A percentile compares a stretch with the other conserved stretches of the same genome.
These are phyloP conservation scores for Panicum hallii DNA, from an alignment of 202 grass and related monocot species.

Conservation along the genomic window DNA sequence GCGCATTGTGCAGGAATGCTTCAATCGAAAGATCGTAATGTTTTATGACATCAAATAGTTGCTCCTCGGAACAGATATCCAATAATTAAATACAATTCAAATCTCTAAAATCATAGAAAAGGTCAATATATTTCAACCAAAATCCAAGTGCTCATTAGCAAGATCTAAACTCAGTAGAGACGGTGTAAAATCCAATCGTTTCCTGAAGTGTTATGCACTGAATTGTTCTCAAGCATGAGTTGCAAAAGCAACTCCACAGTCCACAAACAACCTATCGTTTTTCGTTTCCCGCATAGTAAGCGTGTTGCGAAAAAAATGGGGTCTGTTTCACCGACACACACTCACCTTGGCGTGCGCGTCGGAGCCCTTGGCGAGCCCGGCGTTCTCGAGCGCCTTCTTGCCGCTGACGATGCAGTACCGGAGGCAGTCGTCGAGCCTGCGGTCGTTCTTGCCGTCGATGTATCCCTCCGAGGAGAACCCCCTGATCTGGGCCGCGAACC, in stretches of 20 bases:
- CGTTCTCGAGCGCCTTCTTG: conserved; percentile 82
- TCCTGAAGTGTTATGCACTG: background rate
- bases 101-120: background rate
- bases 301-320: background rate
- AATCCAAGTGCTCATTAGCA: background rate
- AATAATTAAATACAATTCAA: background rate
- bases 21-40: background rate
- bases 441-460: conserved; percentile 86
- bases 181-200: background rate
- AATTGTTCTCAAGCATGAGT: background rate
- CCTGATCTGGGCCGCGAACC: conserved; percentile 88
- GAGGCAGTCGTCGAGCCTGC: conserved; percentile 73
- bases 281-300: background rate
- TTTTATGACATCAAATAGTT: background rate
- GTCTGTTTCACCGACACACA: background rate
- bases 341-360: conserved; percentile 63
- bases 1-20: background rate
- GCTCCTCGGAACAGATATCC: background rate
- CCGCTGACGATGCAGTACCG: conserved; percentile 84
- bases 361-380: conserved; percentile 38
- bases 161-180: background rate
- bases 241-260: background rate
- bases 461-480: conserved; percentile 78
- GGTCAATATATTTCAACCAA: background rate
- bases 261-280: background rate